Percentiles rank a stretch among this genome's conserved stretches.
phyloP scores from a whole-genome alignment of 164 flowering plant species.

The Protea cynaroides region DNA sequence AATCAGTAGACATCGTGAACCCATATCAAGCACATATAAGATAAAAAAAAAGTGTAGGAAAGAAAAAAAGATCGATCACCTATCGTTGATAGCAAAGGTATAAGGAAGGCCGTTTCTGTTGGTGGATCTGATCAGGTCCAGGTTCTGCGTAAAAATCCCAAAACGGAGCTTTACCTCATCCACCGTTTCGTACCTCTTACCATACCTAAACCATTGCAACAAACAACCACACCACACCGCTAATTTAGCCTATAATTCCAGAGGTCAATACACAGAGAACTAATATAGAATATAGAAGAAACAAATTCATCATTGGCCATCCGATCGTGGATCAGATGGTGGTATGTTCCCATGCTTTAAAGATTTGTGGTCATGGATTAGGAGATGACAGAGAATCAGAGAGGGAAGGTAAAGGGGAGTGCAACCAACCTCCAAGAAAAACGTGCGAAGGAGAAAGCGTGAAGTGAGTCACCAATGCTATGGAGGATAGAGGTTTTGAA shows the following conservation, averaged over 20 bases:
- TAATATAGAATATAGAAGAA: background rate
- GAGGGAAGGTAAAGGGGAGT: background rate
- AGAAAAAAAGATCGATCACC: conserved; percentile 4
- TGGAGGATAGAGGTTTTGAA: conserved; percentile 42
- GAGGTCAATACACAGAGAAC: no score
- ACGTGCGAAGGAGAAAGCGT: conserved; percentile 74
- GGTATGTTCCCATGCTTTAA: no score
- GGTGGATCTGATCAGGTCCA: conserved; percentile 60
- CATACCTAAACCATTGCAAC: conserved; percentile 35
- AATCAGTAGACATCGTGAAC: no score
- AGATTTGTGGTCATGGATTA: no score
- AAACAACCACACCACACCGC: background rate
- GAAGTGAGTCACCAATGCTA: conserved; percentile 56
- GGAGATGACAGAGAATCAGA: no score
- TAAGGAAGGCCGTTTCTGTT: conserved; percentile 63
- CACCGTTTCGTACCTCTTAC: conserved; percentile 59
- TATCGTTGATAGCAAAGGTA: conserved; percentile 66
- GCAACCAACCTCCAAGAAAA: conserved; percentile 58
- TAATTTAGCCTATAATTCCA: background rate
- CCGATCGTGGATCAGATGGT: background rate
- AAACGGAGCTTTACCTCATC: conserved; percentile 70
- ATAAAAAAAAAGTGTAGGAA: no score
- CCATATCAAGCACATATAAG: no score
- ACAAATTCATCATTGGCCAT: background rate
- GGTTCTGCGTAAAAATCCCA: conserved; percentile 55